Evolutionary conservation across 2,329 filamentous ascomycete species (phyloP).

Genomic region (Aureobasidium melanogenum): DNA sequence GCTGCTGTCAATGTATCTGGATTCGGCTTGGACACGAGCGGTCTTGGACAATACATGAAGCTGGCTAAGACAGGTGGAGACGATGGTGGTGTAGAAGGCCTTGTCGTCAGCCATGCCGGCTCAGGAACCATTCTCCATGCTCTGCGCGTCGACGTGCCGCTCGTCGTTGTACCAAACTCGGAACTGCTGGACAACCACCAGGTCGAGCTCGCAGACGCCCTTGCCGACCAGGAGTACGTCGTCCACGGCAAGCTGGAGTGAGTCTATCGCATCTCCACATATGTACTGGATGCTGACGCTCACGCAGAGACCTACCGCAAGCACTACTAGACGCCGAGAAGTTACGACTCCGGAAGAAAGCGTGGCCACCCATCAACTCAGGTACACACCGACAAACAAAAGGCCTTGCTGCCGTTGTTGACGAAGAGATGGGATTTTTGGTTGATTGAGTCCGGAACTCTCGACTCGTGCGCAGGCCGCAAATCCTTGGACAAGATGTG

Average conservation of each 20-base stretch:
- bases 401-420: constrained; percentile 43
- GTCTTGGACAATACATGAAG: constrained; percentile 52
- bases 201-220: constrained; percentile 69
- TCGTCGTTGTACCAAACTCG: constrained; percentile 87
- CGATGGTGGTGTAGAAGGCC: constrained; percentile 46
- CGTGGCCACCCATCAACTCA: constrained; percentile 44
- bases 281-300: neutral
- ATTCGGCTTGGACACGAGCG: constrained; percentile 57
- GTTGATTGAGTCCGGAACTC: neutral
- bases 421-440: constrained; percentile 44
- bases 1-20: constrained; percentile 43
- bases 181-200: constrained; percentile 84
- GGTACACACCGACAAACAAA: constrained; percentile 33
- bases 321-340: constrained; percentile 42
- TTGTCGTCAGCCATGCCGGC: constrained; percentile 84
- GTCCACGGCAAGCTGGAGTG: constrained; percentile 62
- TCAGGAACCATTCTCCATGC: constrained; percentile 84
- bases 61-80: constrained; percentile 35
- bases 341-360: constrained; percentile 32
- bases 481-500: neutral
- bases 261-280: constrained; percentile 17
- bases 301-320: constrained; percentile 35
- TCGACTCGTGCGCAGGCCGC: neutral
- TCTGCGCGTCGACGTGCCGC: constrained; percentile 60
- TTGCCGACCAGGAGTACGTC: constrained; percentile 67